Conservation (phyloP, 1,284 basidiomycete species). For the Bjerkandera adusta region DNA sequence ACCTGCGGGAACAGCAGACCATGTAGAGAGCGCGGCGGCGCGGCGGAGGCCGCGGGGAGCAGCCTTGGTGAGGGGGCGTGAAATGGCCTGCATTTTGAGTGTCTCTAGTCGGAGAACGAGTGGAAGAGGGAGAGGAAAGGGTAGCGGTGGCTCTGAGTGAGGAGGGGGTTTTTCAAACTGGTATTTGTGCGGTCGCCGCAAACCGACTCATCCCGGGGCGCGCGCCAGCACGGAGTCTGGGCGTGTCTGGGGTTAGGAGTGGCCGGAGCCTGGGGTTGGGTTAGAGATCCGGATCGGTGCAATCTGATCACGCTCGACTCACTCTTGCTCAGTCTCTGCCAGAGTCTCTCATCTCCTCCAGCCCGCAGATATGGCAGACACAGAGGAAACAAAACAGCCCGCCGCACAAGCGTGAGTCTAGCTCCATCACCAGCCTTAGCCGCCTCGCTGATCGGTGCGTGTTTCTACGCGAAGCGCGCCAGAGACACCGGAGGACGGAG, state of each 20-base stretch:
- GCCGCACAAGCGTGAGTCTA: constrained; percentile 23
- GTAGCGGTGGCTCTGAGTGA: constrained; percentile 9
- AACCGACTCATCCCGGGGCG: constrained; percentile 14
- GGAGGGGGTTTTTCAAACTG: constrained; percentile 7
- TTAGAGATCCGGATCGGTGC: neutral
- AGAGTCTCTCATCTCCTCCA: neutral
- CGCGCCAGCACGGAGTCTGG: no score
- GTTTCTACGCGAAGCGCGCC: no score
- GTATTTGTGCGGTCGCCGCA: constrained; percentile 9
- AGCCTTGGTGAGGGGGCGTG: constrained; percentile 32
- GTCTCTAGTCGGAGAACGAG: constrained; percentile 12
- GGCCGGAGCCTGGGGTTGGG: constrained; percentile 10
- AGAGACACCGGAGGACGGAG: constrained; percentile 40
- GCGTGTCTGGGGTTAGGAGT: constrained; percentile 12
- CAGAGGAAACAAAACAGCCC: constrained; percentile 18
- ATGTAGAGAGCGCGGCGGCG: constrained; percentile 58
- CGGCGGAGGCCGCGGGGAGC: constrained; percentile 30
- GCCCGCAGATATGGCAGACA: constrained; percentile 23
- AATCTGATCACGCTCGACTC: constrained; percentile 18
- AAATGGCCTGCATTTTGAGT: constrained; percentile 34
- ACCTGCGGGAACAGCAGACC: constrained; percentile 83
- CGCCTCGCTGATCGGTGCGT: no score
- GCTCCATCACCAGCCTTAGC: no score
- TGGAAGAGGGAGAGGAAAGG: constrained; percentile 12
- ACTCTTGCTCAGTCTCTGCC: constrained; percentile 6